phyloP scores from a whole-genome alignment of 108 stramenopile species.

The Schizochytrium sp. region DNA sequence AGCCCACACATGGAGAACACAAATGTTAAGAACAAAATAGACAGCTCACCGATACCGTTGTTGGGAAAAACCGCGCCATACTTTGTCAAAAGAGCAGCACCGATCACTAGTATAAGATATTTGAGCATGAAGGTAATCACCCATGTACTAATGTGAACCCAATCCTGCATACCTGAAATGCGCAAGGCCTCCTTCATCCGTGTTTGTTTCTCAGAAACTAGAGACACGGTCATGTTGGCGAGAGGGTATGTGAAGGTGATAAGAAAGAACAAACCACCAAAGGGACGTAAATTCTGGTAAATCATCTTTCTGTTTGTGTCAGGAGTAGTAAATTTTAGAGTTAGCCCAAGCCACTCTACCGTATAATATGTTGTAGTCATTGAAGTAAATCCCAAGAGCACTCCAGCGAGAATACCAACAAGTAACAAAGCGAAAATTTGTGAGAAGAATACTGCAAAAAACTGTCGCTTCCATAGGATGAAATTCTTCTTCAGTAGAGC shows the following conservation, averaged over 20 bases:
- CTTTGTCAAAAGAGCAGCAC: slow-evolving; percentile 66
- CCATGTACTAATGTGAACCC: slow-evolving; percentile 65
- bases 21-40: slow-evolving; percentile 73
- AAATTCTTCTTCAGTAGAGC: slow-evolving; percentile 1
- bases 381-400: neutral
- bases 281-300: slow-evolving; percentile 51
- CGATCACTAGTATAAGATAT: slow-evolving; percentile 62
- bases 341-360: neutral
- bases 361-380: neutral
- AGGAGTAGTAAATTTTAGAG: neutral
- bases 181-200: slow-evolving; percentile 73
- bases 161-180: slow-evolving; percentile 70
- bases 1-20: slow-evolving; percentile 66
- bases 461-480: slow-evolving; percentile 17
- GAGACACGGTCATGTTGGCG: slow-evolving; percentile 65
- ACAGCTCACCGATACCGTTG: slow-evolving; percentile 70
- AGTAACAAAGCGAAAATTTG: neutral
- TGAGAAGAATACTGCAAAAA: neutral
- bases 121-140: slow-evolving; percentile 65
- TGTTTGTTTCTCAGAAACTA: slow-evolving; percentile 73
- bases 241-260: slow-evolving; percentile 79
- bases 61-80: slow-evolving; percentile 69
- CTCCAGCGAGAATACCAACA: neutral
- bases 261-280: slow-evolving; percentile 74
- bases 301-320: slow-evolving; percentile 36